Evolutionary conservation across 2,329 filamentous ascomycete genomes (phyloP).

Genomic region (Calycina marina): DNA sequence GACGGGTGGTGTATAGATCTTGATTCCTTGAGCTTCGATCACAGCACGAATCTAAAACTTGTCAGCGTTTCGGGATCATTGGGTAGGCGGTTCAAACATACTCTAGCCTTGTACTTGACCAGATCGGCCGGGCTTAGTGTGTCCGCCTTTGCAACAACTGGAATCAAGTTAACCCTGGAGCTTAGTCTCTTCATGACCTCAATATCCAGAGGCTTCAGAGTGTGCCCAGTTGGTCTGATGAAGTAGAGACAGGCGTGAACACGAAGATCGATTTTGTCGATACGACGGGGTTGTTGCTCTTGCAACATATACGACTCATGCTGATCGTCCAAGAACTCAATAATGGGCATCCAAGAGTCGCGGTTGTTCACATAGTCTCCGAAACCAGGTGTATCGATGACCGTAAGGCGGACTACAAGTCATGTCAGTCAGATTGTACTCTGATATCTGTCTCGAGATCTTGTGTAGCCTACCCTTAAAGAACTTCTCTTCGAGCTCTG

Average conservation of each 20-base stretch:
- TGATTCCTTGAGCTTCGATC: constrained; percentile 97
- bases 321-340: constrained; percentile 99
- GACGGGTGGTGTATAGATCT: constrained; percentile 95
- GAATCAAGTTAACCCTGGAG: constrained; percentile 95
- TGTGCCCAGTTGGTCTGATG: constrained; percentile 96
- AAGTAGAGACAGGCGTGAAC: constrained; percentile 99
- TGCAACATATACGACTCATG: constrained; percentile 99
- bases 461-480: constrained; percentile 77
- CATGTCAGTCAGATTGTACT: constrained; percentile 5
- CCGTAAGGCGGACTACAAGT: constrained; percentile 74
- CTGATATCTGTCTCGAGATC: too few relatives aligned
- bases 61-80: constrained; percentile 18
- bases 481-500: constrained; percentile 99
- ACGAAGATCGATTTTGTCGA: constrained; percentile 98
- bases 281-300: constrained; percentile 95
- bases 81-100: constrained; percentile 33
- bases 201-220: constrained; percentile 94
- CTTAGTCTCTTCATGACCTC: constrained; percentile 99
- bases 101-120: constrained; percentile 86
- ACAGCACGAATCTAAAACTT: constrained; percentile 67
- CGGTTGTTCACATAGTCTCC: constrained; percentile 99
- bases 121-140: constrained; percentile 88
- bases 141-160: constrained; percentile 96
- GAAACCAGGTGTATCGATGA: constrained; percentile 97
- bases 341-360: constrained; percentile 99